Evolutionary conservation across 805 yeast genomes (phyloP), one percentile per base, ranked within the genome.

Genomic region (Scheffersomyces ergatensis): DNA sequence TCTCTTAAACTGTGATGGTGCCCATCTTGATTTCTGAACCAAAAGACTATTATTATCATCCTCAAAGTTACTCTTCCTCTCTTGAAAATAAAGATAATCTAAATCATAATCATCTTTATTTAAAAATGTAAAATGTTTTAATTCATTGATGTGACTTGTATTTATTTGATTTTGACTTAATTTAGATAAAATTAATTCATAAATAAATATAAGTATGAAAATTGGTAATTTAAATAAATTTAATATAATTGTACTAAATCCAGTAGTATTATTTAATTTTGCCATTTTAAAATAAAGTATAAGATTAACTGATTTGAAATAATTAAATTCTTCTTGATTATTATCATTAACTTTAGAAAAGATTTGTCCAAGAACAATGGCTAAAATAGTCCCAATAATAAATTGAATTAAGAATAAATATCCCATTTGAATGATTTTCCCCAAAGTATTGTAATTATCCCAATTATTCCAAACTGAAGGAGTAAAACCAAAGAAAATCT

Each of bases 381-480:
- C 79, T 19, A 78, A 63, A 36, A 78, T 76, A 4, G 82, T 74
- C 19, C 77, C 65, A 16, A 78, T 70, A 29, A 78, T 72, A 51
- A 78, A 78, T 43, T 78, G 82, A 38, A 76, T 73, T 46, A 77
- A 62, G 45, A 77, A 77, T 20, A 78, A 62, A 50, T 74, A 78
- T n/a, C 73, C 63, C 51, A 78, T 62, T 42, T 74, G 70, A 17
- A 76, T 63, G n/a, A 58, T 46, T 27, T 73, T 62, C 0, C 83
- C 83, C 31, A 76, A 53, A 1, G 58, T 46, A 31, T 76, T 69
- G 48, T 74, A 78, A 38, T 64, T 60, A 27, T 62, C 57, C 82
- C 82, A 77, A 39, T 71, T 73, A 34, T 67, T 65, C 83, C 83
- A 78, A 3, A 78, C 82, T 0, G 81, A 76, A 0, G 83, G 82